Base-by-base conservation (phyloP, 768 basidiomycete species). In the Floccularia luteovirens region DNA sequence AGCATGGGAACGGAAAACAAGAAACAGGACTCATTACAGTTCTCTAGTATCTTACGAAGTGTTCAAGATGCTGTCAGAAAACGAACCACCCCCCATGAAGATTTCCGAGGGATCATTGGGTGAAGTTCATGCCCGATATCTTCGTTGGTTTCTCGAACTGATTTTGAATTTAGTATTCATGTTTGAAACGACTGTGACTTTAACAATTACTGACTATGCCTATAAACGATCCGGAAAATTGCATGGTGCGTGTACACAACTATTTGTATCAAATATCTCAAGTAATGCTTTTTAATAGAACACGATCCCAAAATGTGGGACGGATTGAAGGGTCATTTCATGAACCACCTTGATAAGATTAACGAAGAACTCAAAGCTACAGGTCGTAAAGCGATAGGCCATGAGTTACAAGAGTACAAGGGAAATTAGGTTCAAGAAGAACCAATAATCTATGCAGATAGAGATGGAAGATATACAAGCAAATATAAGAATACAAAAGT, bases 261-360 rank as follows among this genome's bases (percentile, higher is more conserved):
- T 31, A 28, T 41, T 8, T 4, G 12, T 30, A 10, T 44, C 21
- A 6, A 19, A 4, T 19, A n/a, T 0, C n/a, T 2, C 28, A 24
- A 31, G 43, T 16, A 34, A 14, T 8, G n/a, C n/a, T n/a, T n/a
- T n/a, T 28, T 32, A 7, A 10, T 27, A 77, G 76, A 72, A 51
- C 77, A 77, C 54, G 77, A 79, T 47, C 77, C 76, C n/a, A 69
- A 66, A 57, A 80, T 80, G 76, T 83, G 77, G 78, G 73, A 82
- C 41, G 56, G 72, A 41, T 60, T 82, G 45, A 72, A 67, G 48
- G 71, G 62, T 3, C 64, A 76, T 36, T 81, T 83, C 54, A 50
- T 79, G 55, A 66, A 74, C 44, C 75, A 79, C 46, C 50, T 79
- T 23, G 70, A 72, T 23, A 58, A 77, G 44, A 64, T 81, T 41